Evolutionary conservation across 768 basidiomycete species (phyloP), one percentile per base, ranked within the genome.

Genomic region (Infundibulicybe gibba): DNA sequence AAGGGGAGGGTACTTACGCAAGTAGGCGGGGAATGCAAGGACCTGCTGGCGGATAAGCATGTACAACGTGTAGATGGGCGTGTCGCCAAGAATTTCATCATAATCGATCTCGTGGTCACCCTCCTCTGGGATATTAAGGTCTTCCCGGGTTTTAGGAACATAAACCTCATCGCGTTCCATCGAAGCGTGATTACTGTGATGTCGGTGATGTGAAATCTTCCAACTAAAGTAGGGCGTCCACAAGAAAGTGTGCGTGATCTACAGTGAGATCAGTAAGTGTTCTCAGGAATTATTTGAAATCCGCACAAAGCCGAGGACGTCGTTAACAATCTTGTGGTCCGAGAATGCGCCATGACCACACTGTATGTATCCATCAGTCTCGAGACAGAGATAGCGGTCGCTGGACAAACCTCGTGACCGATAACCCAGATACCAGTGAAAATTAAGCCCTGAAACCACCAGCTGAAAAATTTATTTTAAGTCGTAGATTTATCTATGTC

Each of bases 361-460:
- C 76, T 79, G 46, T 21, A 33, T 25, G 17, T 44, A 41, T n/a
- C 33, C 21, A 49, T 19, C 21, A 51, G 21, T 45, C 17, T 46
- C 45, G 30, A 41, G 16, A 20, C 31, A 21, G 11, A 40, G 5
- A 43, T 43, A 43, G 8, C 15, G 25, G 15, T 34, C 32, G 16
- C 20, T 20, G 41, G 8, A 44, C 60, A 19, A 44, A 76, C 77
- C 60, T 81, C 79, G 49, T 81, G 79, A 15, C 79, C 79, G 38
- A 81, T 77, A 25, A 80, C 77, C 78, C 78, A 81, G 33, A 80
- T 68, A 6, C 78, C 79, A 3, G 77, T 77, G 48, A 80, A 74
- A 25, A 77, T 71, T n/a, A 80, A 67, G 13, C 77, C 77, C 58
- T 81, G 79, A 56, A 79, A 78, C 79, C 78, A 81, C 77, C 79